These are phyloP conservation scores for Plantago coronopus DNA, from an alignment of 305 asterid genomes.

Conservation along the genomic window DNA sequence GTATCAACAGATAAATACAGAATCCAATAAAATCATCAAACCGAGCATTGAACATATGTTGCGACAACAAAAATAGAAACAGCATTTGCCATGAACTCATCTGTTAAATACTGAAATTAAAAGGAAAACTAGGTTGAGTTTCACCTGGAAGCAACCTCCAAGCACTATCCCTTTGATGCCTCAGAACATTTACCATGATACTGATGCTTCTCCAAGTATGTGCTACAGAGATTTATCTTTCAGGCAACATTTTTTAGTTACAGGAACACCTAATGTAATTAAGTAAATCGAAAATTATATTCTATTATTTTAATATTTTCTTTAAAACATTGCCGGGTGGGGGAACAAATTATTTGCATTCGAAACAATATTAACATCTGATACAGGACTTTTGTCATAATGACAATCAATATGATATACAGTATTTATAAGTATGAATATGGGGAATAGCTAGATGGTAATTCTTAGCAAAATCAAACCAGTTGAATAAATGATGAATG, in stretches of 20 bases:
- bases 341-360: too few relatives aligned
- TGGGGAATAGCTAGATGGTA: too few relatives aligned
- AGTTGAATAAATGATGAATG: slow-evolving; percentile 1
- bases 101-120: neutral
- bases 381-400: too few relatives aligned
- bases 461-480: too few relatives aligned
- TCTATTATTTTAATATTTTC: too few relatives aligned
- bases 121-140: neutral
- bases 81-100: neutral
- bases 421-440: too few relatives aligned
- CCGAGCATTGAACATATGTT: neutral
- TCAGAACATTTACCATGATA: neutral
- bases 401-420: too few relatives aligned
- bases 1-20: neutral
- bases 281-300: too few relatives aligned
- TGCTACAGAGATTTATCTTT: neutral
- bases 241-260: neutral
- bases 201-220: neutral
- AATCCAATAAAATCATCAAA: neutral
- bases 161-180: neutral
- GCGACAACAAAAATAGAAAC: neutral
- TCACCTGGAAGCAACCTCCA: slow-evolving; percentile 5
- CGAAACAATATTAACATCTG: too few relatives aligned
- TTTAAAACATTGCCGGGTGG: too few relatives aligned
- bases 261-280: neutral